A percentile compares a stretch with the other conserved stretches of the same genome.
phyloP scores from a whole-genome alignment of 257 asterid species.

The Solanum lycopersicoides region DNA sequence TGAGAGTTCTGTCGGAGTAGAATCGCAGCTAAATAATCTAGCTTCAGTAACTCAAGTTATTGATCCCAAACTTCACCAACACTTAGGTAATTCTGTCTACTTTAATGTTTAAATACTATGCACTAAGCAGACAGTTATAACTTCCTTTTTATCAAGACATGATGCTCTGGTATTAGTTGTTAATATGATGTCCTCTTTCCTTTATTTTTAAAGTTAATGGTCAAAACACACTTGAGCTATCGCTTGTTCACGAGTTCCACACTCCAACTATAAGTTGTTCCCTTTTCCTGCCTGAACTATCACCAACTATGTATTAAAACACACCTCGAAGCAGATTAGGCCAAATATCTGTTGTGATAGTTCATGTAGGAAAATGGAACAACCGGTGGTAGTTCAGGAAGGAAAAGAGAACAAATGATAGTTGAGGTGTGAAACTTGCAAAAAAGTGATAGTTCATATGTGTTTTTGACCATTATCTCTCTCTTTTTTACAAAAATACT shows the following conservation, averaged over 20 bases:
- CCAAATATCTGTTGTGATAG: background rate
- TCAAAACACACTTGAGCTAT: background rate
- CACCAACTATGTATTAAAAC: background rate
- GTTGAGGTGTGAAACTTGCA: background rate
- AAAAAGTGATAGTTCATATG: background rate
- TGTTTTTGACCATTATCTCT: background rate
- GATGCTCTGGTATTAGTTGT: background rate
- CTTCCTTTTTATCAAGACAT: background rate
- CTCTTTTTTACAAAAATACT: background rate
- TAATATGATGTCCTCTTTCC: background rate
- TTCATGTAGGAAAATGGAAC: background rate
- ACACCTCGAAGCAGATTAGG: background rate
- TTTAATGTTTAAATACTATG: background rate
- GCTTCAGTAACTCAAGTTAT: constrained; percentile 91
- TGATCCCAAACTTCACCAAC: constrained; percentile 96
- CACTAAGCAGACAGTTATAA: background rate
- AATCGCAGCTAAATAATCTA: constrained; percentile 70
- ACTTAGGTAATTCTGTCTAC: constrained; percentile 54
- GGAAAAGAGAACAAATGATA: background rate
- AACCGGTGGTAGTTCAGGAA: background rate
- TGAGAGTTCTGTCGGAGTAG: constrained; percentile 84
- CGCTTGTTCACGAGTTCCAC: background rate
- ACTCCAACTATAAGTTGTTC: background rate
- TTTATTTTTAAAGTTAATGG: background rate
- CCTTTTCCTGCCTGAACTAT: background rate